Base-by-base conservation (phyloP, 768 basidiomycete genomes). In the Candolleomyces eurysporus region DNA sequence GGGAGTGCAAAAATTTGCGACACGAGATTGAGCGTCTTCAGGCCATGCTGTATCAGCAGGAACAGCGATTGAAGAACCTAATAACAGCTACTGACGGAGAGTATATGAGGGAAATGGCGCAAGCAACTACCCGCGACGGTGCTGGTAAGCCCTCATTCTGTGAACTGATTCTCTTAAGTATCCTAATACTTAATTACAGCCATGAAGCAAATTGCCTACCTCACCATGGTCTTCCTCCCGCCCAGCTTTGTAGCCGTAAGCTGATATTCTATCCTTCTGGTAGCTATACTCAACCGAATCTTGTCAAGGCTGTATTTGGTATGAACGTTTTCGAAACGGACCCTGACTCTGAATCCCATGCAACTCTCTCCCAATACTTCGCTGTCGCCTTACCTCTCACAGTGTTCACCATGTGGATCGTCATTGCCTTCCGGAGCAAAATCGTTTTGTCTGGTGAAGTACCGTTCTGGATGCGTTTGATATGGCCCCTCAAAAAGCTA, bases 221-320 rank as follows among this genome's bases (percentile, higher is more conserved):
- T 88, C 10, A 82, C 83, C 1, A 86, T 87, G 84, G 65, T 84
- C 19, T 87, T 86, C 70, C 72, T 87, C 4, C 86, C 86, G 3
- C 82, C 84, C 0, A 81, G 82, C 11, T 83, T 87, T 58, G 72
- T 75, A 22, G 78, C 83, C 59, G 82, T 82, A 67, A 50, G 78
- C 11, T 5, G 5, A 36, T 5, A 8, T 36, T 59, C 16, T 48
- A 39, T 54, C 17, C n/a, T 43, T n/a, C 40, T 40, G n/a, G n/a
- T 3, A 16, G 4, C 61, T 30, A 16, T n/a, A 39, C 21, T 22
- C 30, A 46, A 32, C 48, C 21, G 39, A 22, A 46, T 50, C 31
- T 30, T 14, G 49, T 4, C 2, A 59, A 86, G 86, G 78, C 73
- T 43, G 70, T 85, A 8, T 86, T 86, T 58, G 82, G 86, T 13